A percentile compares a stretch with the other conserved stretches of the same genome.
Evolutionary conservation across 2,329 filamentous ascomycete species (phyloP).

Genomic region (Venturia oleaginea): DNA sequence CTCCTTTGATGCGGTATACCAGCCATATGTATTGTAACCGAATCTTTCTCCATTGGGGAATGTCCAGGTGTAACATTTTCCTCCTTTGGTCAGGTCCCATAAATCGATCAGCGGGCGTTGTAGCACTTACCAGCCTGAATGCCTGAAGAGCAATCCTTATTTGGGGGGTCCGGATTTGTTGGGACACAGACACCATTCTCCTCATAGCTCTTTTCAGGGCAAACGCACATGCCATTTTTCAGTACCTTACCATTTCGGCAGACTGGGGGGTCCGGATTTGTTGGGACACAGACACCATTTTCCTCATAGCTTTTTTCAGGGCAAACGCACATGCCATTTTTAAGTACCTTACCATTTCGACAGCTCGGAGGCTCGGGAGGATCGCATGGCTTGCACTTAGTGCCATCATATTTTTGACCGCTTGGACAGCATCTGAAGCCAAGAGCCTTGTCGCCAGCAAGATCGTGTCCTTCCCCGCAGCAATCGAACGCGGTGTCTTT

Average conservation of each 20-base stretch:
- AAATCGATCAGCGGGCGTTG: background rate
- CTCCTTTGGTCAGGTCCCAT: background rate
- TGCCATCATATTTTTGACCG: constrained; percentile 9
- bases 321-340: constrained; percentile 10
- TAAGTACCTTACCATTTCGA: background rate
- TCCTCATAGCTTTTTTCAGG: background rate
- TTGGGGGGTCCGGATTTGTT: background rate
- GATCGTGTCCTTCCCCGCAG: constrained; percentile 6
- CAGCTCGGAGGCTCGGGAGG: background rate
- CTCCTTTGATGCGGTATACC: constrained; percentile 10
- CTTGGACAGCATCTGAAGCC: constrained; percentile 8
- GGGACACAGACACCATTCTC: background rate
- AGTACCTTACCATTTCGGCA: constrained; percentile 3
- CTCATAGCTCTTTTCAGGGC: background rate
- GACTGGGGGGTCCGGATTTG: too few species aligned
- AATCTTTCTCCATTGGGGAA: background rate
- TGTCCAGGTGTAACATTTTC: constrained; percentile 11
- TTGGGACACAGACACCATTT: background rate
- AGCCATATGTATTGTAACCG: constrained; percentile 1
- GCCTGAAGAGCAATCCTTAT: background rate
- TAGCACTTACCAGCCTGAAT: background rate
- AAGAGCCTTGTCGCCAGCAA: background rate
- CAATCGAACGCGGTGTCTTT: constrained; percentile 6
- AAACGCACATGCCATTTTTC: constrained; percentile 9
- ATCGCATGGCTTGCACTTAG: background rate